Evolutionary conservation across 108 stramenopile species (phyloP).

Genomic region (Licmophora abbreviata): DNA sequence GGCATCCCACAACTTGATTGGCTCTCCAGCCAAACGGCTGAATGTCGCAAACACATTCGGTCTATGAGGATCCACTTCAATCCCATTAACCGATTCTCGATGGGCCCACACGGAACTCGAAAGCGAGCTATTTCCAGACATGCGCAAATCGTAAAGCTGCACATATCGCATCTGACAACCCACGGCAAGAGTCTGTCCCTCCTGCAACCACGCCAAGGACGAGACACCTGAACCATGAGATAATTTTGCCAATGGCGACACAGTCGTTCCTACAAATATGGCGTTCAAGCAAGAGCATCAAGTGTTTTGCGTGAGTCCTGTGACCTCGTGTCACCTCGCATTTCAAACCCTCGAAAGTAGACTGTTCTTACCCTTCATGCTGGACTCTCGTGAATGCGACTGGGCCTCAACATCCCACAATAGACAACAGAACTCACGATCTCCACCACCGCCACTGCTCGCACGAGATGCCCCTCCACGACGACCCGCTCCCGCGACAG

Average conservation of each 20-base stretch:
- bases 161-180: conserved; percentile 40
- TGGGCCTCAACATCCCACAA: conserved; percentile 48
- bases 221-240: conserved; percentile 61
- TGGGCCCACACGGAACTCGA: conserved; percentile 54
- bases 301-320: not conserved
- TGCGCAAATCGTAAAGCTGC: conserved; percentile 66
- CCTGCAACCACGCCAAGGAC: conserved; percentile 55
- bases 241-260: conserved; percentile 26
- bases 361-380: too few relatives aligned
- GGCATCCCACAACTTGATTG: conserved; percentile 68
- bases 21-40: conserved; percentile 34
- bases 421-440: conserved; percentile 69
- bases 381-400: too few relatives aligned
- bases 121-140: conserved; percentile 41
- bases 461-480: conserved; percentile 1
- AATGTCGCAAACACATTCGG: conserved; percentile 45
- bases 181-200: conserved; percentile 62
- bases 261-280: conserved; percentile 9
- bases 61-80: conserved; percentile 44
- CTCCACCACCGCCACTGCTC: conserved; percentile 27
- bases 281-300: conserved; percentile 9
- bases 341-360: too few relatives aligned
- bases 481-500: conserved; percentile 1
- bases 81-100: conserved; percentile 63
- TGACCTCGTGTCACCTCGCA: too few relatives aligned